Conservation (phyloP, 768 basidiomycete species). For the Tulasnella sp. region DNA sequence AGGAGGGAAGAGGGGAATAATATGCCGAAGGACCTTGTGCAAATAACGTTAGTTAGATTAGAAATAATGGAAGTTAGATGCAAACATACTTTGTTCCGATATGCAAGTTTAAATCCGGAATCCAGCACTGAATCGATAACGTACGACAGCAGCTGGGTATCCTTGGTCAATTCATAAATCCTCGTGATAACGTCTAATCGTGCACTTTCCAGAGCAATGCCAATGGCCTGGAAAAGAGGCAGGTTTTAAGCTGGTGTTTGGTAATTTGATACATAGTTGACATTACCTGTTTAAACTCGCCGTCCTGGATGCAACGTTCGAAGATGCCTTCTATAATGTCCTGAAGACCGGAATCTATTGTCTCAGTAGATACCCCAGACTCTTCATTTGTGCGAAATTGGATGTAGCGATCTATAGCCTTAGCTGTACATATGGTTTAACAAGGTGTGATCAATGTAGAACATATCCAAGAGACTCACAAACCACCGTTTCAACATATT, state of each 20-base stretch:
- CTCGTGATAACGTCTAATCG: conserved; percentile 75
- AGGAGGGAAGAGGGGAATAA: conserved; percentile 73
- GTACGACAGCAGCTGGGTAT: conserved; percentile 72
- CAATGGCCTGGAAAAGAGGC: conserved; percentile 53
- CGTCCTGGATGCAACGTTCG: conserved; percentile 67
- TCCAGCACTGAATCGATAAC: conserved; percentile 87
- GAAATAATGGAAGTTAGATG: conserved; percentile 23
- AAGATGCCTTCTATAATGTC: conserved; percentile 84
- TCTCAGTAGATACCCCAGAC: conserved; percentile 34
- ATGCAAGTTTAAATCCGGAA: conserved; percentile 74
- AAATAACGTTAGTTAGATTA: background rate
- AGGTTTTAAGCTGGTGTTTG: background rate
- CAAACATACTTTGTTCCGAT: conserved; percentile 73
- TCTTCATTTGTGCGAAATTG: conserved; percentile 48
- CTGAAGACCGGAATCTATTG: conserved; percentile 69
- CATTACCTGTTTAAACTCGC: conserved; percentile 77
- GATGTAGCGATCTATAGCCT: conserved; percentile 92
- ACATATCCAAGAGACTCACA: conserved; percentile 42
- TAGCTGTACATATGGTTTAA: conserved; percentile 41
- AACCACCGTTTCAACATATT: conserved; percentile 89
- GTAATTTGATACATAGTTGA: background rate
- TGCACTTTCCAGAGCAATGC: conserved; percentile 85
- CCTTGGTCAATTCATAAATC: conserved; percentile 60
- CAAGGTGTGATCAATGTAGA: background rate
- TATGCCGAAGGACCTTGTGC: conserved; percentile 29